phyloP scores from a whole-genome alignment of 805 yeast species.

The Ogataea trehalophila region DNA sequence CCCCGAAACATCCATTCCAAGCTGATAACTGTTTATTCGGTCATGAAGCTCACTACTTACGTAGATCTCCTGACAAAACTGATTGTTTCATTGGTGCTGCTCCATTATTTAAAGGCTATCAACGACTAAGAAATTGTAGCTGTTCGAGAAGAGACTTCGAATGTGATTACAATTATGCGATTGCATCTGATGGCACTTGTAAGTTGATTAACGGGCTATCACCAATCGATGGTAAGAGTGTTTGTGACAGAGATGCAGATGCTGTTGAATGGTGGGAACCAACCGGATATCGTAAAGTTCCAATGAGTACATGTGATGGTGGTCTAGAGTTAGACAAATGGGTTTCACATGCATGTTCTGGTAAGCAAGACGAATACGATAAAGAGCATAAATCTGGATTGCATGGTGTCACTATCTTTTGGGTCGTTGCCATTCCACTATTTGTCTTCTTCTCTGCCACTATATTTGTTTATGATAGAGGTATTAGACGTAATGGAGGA shows the following conservation, averaged over 20 bases:
- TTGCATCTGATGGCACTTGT: conserved; percentile 78
- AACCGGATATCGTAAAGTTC: conserved; percentile 87
- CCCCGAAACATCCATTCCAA: conserved; percentile 52
- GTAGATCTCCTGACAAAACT: conserved; percentile 48
- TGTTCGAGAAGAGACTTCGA: conserved; percentile 88
- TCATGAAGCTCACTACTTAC: conserved; percentile 55
- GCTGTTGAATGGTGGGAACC: conserved; percentile 75
- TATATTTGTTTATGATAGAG: conserved; percentile 75
- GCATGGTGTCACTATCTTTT: conserved; percentile 47
- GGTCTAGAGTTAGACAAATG: conserved; percentile 70
- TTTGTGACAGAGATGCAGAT: conserved; percentile 50
- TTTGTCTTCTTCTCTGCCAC: conserved; percentile 45
- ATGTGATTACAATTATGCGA: conserved; percentile 82
- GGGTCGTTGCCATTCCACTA: conserved; percentile 55
- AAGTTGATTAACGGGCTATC: conserved; percentile 68
- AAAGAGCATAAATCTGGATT: conserved; percentile 46
- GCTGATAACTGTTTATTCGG: conserved; percentile 63
- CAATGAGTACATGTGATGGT: conserved; percentile 79
- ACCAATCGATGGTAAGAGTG: conserved; percentile 59
- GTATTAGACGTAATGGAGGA: conserved; percentile 75
- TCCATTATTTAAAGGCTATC: conserved; percentile 53
- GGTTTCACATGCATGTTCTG: conserved; percentile 78
- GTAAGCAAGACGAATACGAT: conserved; percentile 61
- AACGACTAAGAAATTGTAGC: conserved; percentile 60
- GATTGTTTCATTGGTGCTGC: conserved; percentile 72